Percentiles rank a stretch among this genome's conserved stretches.
Evolutionary conservation across 106 monocot genomes (phyloP).

Genomic region (Ottelia alismoides): DNA sequence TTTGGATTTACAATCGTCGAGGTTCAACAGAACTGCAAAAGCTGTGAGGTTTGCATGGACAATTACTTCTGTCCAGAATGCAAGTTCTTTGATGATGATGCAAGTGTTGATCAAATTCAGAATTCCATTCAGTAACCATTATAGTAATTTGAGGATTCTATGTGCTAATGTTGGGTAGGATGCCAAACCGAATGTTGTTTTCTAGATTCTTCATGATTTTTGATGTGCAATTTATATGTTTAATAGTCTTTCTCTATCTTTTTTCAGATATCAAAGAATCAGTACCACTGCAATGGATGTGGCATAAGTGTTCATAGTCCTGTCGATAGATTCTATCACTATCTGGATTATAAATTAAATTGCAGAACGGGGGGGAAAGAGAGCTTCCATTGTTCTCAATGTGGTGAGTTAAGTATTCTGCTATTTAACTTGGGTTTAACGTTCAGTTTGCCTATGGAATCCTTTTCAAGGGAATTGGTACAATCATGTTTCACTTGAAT

Average conservation of each 20-base stretch:
- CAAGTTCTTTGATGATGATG: constrained; percentile 88
- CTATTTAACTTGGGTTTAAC: neutral
- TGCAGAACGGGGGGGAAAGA: constrained; percentile 66
- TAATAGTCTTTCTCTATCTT: too few relatives aligned
- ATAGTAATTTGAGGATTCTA: too few relatives aligned
- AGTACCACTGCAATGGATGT: constrained; percentile 77
- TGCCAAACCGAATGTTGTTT: too few relatives aligned
- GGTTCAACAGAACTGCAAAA: constrained; percentile 60
- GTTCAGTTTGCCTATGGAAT: neutral
- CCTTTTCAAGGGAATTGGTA: too few relatives aligned
- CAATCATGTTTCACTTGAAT: too few relatives aligned
- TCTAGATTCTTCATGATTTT: too few relatives aligned
- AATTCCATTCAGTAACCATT: neutral
- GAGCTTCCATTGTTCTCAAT: constrained; percentile 63
- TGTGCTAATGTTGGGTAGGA: too few relatives aligned
- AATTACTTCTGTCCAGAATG: constrained; percentile 72
- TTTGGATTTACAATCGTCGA: constrained; percentile 8
- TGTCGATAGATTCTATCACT: too few relatives aligned
- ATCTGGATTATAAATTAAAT: too few relatives aligned
- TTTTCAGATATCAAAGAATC: constrained; percentile 54
- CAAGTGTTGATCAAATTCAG: constrained; percentile 12
- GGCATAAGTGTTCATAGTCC: too few relatives aligned
- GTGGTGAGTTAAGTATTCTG: constrained; percentile 40
- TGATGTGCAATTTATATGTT: neutral
- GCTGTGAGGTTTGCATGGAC: constrained; percentile 62